Conservation (phyloP, 768 basidiomycete genomes). For the Mycena galericulata region DNA sequence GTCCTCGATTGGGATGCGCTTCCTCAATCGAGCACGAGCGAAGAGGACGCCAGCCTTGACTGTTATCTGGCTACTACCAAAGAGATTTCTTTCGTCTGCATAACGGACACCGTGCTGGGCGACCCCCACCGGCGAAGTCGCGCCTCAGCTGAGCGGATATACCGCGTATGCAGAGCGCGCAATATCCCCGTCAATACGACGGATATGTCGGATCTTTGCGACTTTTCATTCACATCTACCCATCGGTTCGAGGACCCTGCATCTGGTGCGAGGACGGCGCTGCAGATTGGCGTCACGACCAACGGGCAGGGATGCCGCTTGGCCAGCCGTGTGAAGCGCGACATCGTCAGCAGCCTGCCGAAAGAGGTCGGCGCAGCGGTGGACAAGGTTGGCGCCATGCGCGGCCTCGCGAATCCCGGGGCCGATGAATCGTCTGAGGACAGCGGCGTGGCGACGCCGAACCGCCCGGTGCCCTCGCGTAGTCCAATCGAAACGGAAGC, state of each 20-base stretch:
- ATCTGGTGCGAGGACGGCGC: constrained; percentile 58
- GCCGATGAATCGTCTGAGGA: constrained; percentile 56
- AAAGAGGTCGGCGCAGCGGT: constrained; percentile 81
- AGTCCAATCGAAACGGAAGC: constrained; percentile 48
- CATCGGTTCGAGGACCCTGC: constrained; percentile 79
- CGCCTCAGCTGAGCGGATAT: constrained; percentile 69
- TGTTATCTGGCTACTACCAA: constrained; percentile 53
- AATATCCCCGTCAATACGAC: constrained; percentile 88
- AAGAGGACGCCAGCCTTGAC: constrained; percentile 57
- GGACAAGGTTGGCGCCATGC: constrained; percentile 75
- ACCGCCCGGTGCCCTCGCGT: constrained; percentile 73
- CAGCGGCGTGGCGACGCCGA: constrained; percentile 67
- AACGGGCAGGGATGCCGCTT: constrained; percentile 94
- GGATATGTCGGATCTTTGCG: constrained; percentile 87
- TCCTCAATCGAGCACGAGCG: constrained; percentile 48
- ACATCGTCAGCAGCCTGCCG: constrained; percentile 83
- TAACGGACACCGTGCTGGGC: constrained; percentile 81
- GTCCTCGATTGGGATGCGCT: constrained; percentile 67
- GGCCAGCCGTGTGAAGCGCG: constrained; percentile 81
- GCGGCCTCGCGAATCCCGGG: constrained; percentile 62
- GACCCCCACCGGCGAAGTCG: constrained; percentile 54
- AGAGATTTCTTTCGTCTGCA: constrained; percentile 65
- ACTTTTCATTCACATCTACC: constrained; percentile 88
- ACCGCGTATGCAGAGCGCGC: constrained; percentile 62
- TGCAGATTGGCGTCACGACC: constrained; percentile 89